Percentiles rank a stretch among this genome's conserved stretches.
phyloP scores from a whole-genome alignment of 345 rosid species.

The Diplotaxis tenuifolia region DNA sequence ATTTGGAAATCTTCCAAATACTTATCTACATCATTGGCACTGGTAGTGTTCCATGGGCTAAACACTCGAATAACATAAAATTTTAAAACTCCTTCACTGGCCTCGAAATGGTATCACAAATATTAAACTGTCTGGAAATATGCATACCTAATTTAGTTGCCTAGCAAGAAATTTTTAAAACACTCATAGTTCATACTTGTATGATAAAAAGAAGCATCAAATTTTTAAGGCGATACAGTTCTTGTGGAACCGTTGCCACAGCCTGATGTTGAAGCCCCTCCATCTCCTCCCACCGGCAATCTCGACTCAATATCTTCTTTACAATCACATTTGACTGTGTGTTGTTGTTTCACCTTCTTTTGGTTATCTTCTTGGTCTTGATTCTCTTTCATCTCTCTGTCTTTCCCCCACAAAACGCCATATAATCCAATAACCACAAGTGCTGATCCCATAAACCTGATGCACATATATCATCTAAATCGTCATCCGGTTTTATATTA shows the following conservation, averaged over 20 bases:
- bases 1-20: too few species aligned
- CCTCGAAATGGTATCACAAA: constrained; percentile 20
- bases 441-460: constrained; percentile 64
- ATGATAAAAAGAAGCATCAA: not conserved
- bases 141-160: constrained; percentile 6
- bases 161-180: constrained; percentile 15
- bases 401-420: constrained; percentile 88
- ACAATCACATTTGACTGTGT: not conserved
- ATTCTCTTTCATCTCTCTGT: constrained; percentile 46
- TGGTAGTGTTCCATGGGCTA: not conserved
- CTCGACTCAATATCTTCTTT: constrained; percentile 37
- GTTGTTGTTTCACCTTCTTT: constrained; percentile 12
- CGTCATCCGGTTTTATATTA: not conserved
- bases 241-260: constrained; percentile 24
- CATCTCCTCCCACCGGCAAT: constrained; percentile 4
- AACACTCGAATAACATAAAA: constrained; percentile 5
- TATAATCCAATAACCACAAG: constrained; percentile 74
- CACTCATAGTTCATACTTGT: constrained; percentile 12
- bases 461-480: not conserved
- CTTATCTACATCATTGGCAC: too few species aligned
- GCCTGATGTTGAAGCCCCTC: not conserved
- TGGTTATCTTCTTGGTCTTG: constrained; percentile 9
- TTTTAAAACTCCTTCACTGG: constrained; percentile 6
- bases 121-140: constrained; percentile 3
- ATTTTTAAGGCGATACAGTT: constrained; percentile 7